Evolutionary conservation across 2,329 filamentous ascomycete genomes (phyloP).

Genomic region (Neopestalotiopsis rosae): DNA sequence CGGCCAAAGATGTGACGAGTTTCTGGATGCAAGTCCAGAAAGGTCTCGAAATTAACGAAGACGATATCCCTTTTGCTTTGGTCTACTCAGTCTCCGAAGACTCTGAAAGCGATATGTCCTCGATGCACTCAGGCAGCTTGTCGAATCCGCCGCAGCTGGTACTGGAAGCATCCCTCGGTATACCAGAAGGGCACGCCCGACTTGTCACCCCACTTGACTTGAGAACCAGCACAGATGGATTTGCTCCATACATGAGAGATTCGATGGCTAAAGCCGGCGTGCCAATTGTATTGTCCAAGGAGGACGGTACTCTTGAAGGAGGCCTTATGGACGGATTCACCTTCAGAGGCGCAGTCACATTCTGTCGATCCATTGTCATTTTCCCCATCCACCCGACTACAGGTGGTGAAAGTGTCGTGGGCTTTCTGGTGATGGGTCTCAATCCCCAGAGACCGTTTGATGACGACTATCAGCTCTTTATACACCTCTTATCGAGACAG

Average conservation of each 20-base stretch:
- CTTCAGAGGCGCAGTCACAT: slow-evolving; percentile 74
- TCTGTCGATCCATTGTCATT: slow-evolving; percentile 73
- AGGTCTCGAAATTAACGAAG: slow-evolving; percentile 75
- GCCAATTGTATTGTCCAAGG: slow-evolving; percentile 71
- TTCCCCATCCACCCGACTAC: slow-evolving; percentile 81
- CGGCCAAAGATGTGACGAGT: slow-evolving; percentile 72
- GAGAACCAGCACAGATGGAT: slow-evolving; percentile 71
- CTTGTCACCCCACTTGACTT: slow-evolving; percentile 71
- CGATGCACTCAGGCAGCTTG: slow-evolving; percentile 71
- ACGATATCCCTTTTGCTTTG: slow-evolving; percentile 77
- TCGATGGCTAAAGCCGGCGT: slow-evolving; percentile 70
- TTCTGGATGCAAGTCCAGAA: slow-evolving; percentile 76
- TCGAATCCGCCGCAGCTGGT: slow-evolving; percentile 66
- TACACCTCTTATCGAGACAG: slow-evolving; percentile 76
- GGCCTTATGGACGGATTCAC: slow-evolving; percentile 70
- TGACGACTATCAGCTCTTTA: slow-evolving; percentile 79
- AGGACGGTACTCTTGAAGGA: slow-evolving; percentile 68
- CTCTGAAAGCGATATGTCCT: slow-evolving; percentile 72
- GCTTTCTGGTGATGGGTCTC: slow-evolving; percentile 79
- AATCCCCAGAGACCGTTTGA: slow-evolving; percentile 83
- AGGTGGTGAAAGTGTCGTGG: slow-evolving; percentile 72
- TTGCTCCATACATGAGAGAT: slow-evolving; percentile 77
- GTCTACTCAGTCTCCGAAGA: slow-evolving; percentile 79
- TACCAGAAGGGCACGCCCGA: slow-evolving; percentile 66
- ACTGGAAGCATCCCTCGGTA: slow-evolving; percentile 76